These are phyloP conservation scores for Botryotinia narcissicola DNA, from an alignment of 2,329 filamentous ascomycete species.

Conservation along the genomic window DNA sequence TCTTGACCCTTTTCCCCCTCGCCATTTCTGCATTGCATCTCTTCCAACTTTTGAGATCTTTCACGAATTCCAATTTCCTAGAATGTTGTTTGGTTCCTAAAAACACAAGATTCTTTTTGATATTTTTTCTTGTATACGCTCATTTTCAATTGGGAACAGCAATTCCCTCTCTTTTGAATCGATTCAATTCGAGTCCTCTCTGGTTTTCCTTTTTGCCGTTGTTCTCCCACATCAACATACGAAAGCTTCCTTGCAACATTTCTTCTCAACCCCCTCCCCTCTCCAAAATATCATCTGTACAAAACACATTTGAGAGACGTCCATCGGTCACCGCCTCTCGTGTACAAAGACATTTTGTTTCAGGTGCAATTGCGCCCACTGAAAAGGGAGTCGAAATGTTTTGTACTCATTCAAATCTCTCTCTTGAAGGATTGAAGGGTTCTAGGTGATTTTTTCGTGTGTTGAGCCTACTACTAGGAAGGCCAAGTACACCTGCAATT, in stretches of 20 bases:
- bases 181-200: background rate
- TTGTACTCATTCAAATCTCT: constrained; percentile 36
- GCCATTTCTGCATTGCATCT: background rate
- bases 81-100: constrained; percentile 7
- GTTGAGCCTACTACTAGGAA: constrained; percentile 18
- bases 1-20: background rate
- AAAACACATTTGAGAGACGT: constrained; percentile 1
- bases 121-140: constrained; percentile 17
- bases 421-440: constrained; percentile 40
- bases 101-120: background rate
- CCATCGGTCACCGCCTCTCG: constrained; percentile 28
- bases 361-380: constrained; percentile 32
- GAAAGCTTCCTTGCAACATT: constrained; percentile 16
- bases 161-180: constrained; percentile 9
- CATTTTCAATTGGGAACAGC: constrained; percentile 20
- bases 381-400: constrained; percentile 37
- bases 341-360: constrained; percentile 26
- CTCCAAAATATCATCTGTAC: background rate
- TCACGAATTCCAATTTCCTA: background rate
- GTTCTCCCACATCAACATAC: constrained; percentile 15
- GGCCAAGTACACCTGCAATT: constrained; percentile 29
- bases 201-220: background rate
- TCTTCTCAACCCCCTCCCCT: constrained; percentile 4
- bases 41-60: background rate
- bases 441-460: constrained; percentile 24